These are phyloP conservation scores for Grosmannia huntii DNA, from an alignment of 2,329 filamentous ascomycete genomes.

Conservation along the genomic window DNA sequence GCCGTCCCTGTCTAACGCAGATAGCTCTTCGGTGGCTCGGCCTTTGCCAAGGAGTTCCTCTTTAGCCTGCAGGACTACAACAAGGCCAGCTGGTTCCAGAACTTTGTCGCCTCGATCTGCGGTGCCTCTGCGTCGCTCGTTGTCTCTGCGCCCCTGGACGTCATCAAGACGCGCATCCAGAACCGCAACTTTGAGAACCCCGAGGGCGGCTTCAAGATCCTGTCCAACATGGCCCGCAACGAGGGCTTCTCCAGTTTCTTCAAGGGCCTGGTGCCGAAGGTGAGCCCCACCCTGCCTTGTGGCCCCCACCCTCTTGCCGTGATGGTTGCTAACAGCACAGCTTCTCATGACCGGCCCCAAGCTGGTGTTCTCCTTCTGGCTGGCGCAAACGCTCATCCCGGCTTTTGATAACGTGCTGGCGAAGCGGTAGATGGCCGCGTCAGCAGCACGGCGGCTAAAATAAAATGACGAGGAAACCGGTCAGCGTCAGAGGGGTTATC, in stretches of 20 bases:
- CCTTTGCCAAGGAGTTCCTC: constrained; percentile 93
- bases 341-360: constrained; percentile 98
- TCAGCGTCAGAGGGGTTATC: neutral
- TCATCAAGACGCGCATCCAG: constrained; percentile 97
- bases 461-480: neutral
- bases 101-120: constrained; percentile 92
- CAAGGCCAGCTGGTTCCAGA: constrained; percentile 84
- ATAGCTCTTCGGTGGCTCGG: constrained; percentile 93
- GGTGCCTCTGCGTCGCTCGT: constrained; percentile 91
- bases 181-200: constrained; percentile 98
- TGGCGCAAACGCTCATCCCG: constrained; percentile 94
- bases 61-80: constrained; percentile 91
- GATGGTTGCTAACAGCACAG: constrained; percentile 23
- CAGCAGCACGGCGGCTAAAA: neutral
- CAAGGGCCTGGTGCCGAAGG: constrained; percentile 92
- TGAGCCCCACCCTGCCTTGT: constrained; percentile 19
- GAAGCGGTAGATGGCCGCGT: constrained; percentile 8
- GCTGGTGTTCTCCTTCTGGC: constrained; percentile 98
- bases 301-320: neutral
- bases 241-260: constrained; percentile 85
- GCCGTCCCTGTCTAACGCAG: constrained; percentile 20
- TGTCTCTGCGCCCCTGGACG: constrained; percentile 90
- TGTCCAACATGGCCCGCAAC: constrained; percentile 84
- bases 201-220: constrained; percentile 82
- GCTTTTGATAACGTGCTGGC: constrained; percentile 49